Evolutionary conservation across 768 basidiomycete genomes (phyloP), one percentile per base, ranked within the genome.

Genomic region (Russula emetica): DNA sequence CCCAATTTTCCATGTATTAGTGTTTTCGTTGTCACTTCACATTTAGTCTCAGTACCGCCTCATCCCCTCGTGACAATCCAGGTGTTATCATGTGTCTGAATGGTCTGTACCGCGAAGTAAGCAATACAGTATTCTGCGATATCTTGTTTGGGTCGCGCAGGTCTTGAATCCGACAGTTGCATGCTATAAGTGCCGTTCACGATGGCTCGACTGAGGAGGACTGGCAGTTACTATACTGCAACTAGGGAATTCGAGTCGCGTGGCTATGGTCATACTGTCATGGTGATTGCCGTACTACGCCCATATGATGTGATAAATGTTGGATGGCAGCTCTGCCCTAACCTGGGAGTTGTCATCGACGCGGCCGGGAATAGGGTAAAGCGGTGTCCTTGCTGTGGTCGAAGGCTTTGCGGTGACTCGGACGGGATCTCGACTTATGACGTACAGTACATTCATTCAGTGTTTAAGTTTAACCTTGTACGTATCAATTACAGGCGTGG

Each of bases 41-140:
- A 58, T 67, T 50, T 53, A 58, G 63, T 66, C 44, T 55, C 47
- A 52, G 65, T 58, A 58, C 52, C 34, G 62, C 62, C 47, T 52
- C 63, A 60, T 55, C 28, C 32, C 47, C 47, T 56, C 53, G 59
- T 64, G 59, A 61, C 59, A 67, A 67, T 67, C 16, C 66, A 67
- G 49, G 44, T 56, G 52, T 65, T 56, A 34, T 65, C 51, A 49
- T 58, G 34, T 64, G 62, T 40, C 28, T 38, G 55, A 65, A 52
- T 32, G 54, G 22, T 24, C 18, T 2, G 9, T 42, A 32, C 20
- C 40, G 5, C 18, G 20, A 51, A 44, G 54, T 3, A 16, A 18
- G 16, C 30, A 40, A 16, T 20, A 28, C 44, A 26, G 20, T 30
- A 11, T 28, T 28, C 45, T 53, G 42, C 22, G 5, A 61, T 47